Percentiles rank a stretch among this genome's conserved stretches.
These are phyloP conservation scores for Perilla frutescens DNA, from an alignment of 257 asterid genomes.

Conservation along the genomic window DNA sequence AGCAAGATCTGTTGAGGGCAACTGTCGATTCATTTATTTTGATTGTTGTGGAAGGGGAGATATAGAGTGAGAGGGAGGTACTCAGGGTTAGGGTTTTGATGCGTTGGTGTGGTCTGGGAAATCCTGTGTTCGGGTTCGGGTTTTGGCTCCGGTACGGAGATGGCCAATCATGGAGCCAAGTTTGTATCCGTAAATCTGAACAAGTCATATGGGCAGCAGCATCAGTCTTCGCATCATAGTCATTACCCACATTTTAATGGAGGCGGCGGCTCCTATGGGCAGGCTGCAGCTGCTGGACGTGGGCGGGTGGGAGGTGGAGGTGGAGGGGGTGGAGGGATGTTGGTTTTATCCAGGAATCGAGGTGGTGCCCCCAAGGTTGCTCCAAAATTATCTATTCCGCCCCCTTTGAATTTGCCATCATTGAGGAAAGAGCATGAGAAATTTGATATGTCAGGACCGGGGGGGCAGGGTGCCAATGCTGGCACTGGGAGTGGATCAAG, in stretches of 20 bases:
- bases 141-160: slow-evolving; percentile 55
- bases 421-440: slow-evolving; percentile 93
- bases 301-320: slow-evolving; percentile 65
- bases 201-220: slow-evolving; percentile 86
- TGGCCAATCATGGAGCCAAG: slow-evolving; percentile 92
- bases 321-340: slow-evolving; percentile 87
- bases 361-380: slow-evolving; percentile 59
- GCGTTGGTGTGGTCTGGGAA: slow-evolving; percentile 61
- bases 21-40: slow-evolving; percentile 35
- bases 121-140: slow-evolving; percentile 47
- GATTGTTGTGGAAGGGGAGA: slow-evolving; percentile 38
- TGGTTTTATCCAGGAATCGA: slow-evolving; percentile 78
- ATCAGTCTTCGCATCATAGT: slow-evolving; percentile 56
- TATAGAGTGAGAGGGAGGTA: slow-evolving; percentile 40
- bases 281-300: slow-evolving; percentile 49
- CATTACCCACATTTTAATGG: slow-evolving; percentile 56
- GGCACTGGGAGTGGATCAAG: slow-evolving; percentile 76
- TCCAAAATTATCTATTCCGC: slow-evolving; percentile 86
- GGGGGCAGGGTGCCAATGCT: slow-evolving; percentile 61
- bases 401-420: slow-evolving; percentile 96
- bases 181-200: slow-evolving; percentile 82
- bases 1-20: slow-evolving; percentile 53
- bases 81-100: slow-evolving; percentile 65
- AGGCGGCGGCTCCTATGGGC: slow-evolving; percentile 67
- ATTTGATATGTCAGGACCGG: slow-evolving; percentile 65